phyloP scores from a whole-genome alignment of 208 protist species.

The Zelonia costaricensis region DNA sequence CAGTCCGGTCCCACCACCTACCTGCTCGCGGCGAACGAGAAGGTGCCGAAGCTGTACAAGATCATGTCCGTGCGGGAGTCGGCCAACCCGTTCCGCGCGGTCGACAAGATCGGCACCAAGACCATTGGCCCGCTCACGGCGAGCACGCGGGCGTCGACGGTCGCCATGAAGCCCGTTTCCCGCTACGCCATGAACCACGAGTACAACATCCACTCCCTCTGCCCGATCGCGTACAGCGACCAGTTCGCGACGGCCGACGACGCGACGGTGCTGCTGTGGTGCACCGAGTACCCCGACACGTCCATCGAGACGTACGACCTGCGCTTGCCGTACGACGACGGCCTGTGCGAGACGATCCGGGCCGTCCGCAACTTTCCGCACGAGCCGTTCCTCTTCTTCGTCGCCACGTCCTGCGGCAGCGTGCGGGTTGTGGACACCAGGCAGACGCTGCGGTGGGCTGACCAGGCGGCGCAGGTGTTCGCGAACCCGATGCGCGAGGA shows the following conservation, averaged over 20 bases:
- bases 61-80: conserved; percentile 66
- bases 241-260: conserved; percentile 89
- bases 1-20: conserved; percentile 56
- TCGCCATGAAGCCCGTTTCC: conserved; percentile 68
- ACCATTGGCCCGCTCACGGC: conserved; percentile 50
- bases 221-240: conserved; percentile 59
- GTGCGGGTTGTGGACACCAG: conserved; percentile 83
- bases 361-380: conserved; percentile 67
- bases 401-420: conserved; percentile 65
- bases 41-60: conserved; percentile 88
- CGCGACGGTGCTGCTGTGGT: conserved; percentile 85
- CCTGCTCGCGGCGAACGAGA: conserved; percentile 85
- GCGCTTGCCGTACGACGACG: conserved; percentile 58
- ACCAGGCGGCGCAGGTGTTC: conserved; percentile 66
- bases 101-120: conserved; percentile 64
- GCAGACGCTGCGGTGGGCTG: conserved; percentile 70
- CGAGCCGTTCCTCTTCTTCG: conserved; percentile 86
- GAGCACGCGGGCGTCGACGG: conserved; percentile 37
- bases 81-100: conserved; percentile 57
- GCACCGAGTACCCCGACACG: conserved; percentile 83
- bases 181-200: conserved; percentile 85
- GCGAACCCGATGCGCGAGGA: conserved; percentile 46
- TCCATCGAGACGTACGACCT: conserved; percentile 82
- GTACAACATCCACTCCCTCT: conserved; percentile 87
- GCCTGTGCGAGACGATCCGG: conserved; percentile 58